phyloP scores from a whole-genome alignment of 2,329 filamentous ascomycete species.

The Colletotrichum filicis region DNA sequence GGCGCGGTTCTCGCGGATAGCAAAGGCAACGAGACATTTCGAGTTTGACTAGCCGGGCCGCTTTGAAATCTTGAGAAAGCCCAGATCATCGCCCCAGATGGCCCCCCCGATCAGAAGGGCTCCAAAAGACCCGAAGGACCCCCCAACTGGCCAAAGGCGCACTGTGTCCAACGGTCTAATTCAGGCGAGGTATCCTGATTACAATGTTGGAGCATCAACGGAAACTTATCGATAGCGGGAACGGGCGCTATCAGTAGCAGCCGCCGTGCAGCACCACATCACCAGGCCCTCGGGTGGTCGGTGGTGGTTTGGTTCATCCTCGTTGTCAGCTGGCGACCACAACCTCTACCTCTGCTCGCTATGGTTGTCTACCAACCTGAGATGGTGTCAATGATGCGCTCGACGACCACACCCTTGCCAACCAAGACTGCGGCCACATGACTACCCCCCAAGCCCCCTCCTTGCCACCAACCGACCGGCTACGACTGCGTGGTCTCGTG shows the following conservation, averaged over 20 bases:
- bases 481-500: conserved; percentile 13
- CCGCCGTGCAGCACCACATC: not conserved
- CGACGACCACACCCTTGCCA: conserved; percentile 20
- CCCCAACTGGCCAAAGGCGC: not conserved
- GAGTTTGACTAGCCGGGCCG: conserved; percentile 5
- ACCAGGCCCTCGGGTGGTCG: not conserved
- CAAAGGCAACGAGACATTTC: not conserved
- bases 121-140: not conserved
- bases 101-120: no score
- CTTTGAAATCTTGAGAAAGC: not conserved
- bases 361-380: not conserved
- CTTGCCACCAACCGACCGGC: not conserved
- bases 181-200: not conserved
- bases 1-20: conserved; percentile 20
- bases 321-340: not conserved
- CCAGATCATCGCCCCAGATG: not conserved
- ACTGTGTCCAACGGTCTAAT: not conserved
- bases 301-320: not conserved
- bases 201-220: not conserved
- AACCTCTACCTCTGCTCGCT: not conserved
- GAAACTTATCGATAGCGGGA: conserved; percentile 26
- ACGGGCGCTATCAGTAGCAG: conserved; percentile 3
- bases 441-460: conserved; percentile 1
- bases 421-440: conserved; percentile 23
- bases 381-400: conserved; percentile 7